Evolutionary conservation across 2,329 filamentous ascomycete species (phyloP).

Genomic region (Fusarium mexicanum): DNA sequence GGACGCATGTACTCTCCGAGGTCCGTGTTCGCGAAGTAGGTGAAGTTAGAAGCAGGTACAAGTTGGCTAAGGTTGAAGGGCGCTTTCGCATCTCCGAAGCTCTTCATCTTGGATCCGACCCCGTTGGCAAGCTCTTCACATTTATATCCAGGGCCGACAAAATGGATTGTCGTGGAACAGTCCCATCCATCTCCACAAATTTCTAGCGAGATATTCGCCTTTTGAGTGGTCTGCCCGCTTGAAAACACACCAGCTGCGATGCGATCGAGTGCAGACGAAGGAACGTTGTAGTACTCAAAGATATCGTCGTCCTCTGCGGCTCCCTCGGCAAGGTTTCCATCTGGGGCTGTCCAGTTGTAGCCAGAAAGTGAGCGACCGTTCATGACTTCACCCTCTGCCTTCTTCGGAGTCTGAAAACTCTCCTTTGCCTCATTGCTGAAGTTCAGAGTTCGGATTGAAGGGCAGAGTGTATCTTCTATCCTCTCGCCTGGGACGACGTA

Average conservation of each 20-base stretch:
- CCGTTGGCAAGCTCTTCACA: slow-evolving; percentile 28
- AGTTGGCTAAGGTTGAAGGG: slow-evolving; percentile 31
- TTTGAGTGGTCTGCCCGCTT: slow-evolving; percentile 10
- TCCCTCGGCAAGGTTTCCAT: neutral
- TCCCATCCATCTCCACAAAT: slow-evolving; percentile 35
- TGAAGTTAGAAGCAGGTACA: slow-evolving; percentile 22
- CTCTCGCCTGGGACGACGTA: slow-evolving; percentile 5
- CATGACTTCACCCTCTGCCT: slow-evolving; percentile 1
- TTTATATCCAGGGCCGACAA: slow-evolving; percentile 34
- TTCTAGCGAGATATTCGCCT: slow-evolving; percentile 5
- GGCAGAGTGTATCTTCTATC: slow-evolving; percentile 10
- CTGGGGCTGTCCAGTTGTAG: slow-evolving; percentile 20
- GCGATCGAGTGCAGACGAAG: neutral
- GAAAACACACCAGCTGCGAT: slow-evolving; percentile 31
- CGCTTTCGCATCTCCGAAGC: neutral
- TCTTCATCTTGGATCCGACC: slow-evolving; percentile 1
- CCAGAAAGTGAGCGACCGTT: slow-evolving; percentile 25
- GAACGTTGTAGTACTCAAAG: slow-evolving; percentile 32
- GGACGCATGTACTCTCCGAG: slow-evolving; percentile 27
- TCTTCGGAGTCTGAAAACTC: neutral
- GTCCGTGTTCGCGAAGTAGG: slow-evolving; percentile 17
- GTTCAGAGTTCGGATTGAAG: slow-evolving; percentile 33
- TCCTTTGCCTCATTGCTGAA: slow-evolving; percentile 32
- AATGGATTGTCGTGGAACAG: slow-evolving; percentile 33
- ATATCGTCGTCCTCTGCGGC: neutral